Evolutionary conservation across 1,139 yeast genomes (phyloP).

Genomic region (Yamadazyma pseudoaaseri): DNA sequence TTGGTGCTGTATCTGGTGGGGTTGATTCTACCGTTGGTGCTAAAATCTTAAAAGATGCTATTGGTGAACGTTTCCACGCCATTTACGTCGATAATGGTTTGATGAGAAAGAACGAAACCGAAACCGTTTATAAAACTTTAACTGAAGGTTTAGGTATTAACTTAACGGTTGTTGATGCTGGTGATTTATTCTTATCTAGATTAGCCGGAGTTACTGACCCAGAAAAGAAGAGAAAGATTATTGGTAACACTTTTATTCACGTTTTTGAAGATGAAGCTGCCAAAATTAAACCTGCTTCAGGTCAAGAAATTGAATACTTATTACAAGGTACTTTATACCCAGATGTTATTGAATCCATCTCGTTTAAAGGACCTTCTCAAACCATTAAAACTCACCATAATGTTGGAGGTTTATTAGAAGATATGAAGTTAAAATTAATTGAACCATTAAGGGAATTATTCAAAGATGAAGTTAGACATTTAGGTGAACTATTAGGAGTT

Average conservation of each 20-base stretch:
- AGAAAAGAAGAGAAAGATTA: conserved; percentile 97
- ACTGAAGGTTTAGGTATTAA: conserved; percentile 93
- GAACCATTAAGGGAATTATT: conserved; percentile 98
- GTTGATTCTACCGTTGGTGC: conserved; percentile 99
- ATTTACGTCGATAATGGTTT: conserved; percentile 97
- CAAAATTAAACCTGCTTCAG: conserved; percentile 84
- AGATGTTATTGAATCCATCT: conserved; percentile 96
- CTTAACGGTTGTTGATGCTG: conserved; percentile 90
- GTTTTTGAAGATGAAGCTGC: conserved; percentile 97
- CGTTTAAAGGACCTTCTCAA: conserved; percentile 99
- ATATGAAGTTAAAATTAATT: conserved; percentile 96
- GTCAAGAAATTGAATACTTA: conserved; percentile 86
- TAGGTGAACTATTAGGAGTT: conserved; percentile 92
- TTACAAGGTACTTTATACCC: conserved; percentile 98
- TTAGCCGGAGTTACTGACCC: conserved; percentile 97
- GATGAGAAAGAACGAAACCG: conserved; percentile 92
- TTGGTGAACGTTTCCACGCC: conserved; percentile 98
- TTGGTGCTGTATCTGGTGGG: conserved; percentile 99
- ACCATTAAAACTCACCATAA: conserved; percentile 99
- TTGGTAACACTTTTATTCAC: conserved; percentile 96
- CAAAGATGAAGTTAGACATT: conserved; percentile 96
- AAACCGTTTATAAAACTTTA: conserved; percentile 80
- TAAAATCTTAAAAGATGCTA: conserved; percentile 95
- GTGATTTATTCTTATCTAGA: conserved; percentile 81
- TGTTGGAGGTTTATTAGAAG: conserved; percentile 95